Base-by-base conservation (phyloP, 78 protist genomes). In the Ministeria vibrans region DNA sequence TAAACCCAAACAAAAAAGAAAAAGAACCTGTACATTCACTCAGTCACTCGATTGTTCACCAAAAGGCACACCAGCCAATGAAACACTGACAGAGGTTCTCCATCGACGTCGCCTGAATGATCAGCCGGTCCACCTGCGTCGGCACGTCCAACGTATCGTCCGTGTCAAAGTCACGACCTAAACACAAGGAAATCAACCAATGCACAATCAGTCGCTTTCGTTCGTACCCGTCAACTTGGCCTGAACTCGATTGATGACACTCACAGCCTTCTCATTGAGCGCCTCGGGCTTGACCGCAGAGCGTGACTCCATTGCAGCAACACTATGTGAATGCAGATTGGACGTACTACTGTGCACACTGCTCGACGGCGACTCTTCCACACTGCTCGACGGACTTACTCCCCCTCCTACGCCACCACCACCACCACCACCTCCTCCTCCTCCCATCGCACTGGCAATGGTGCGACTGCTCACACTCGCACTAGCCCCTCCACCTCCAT, bases 61-160 rank as follows among this genome's bases (percentile, higher is more conserved):
- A 88, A 53, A 86, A 83, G 45, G 84, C 46, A 39, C 85, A 97
- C 99, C 99, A 98, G 20, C 99, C 99, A 43, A 92, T 38, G 88
- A 92, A 98, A 79, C 84, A 45, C 83, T 95, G 99, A 77, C 98
- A 94, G 44, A 98, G 91, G 80, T 97, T 97, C 78, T 90, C 98
- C 59, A 85, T 90, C 30, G 83, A 51, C 2, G 96, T 95, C 9
- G 99, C 99, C 73, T 93, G 90, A 1, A 49, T 59, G 71, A 96
- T 90, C 43, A 96, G 88, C 72, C 78, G 87, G 32, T 88, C 79
- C 45, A 98, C 96, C 79, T 96, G 99, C 23, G 42, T 80, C 30
- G 87, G 70, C 1, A 92, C 88, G 75, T 77, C 91, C 28, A 94
- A 44, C 1, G 75, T 51, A 28, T 77, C 84, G 22, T 39, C 28